Evolutionary conservation across 2,329 filamentous ascomycete species (phyloP).

Genomic region (Colletotrichum viniferum): DNA sequence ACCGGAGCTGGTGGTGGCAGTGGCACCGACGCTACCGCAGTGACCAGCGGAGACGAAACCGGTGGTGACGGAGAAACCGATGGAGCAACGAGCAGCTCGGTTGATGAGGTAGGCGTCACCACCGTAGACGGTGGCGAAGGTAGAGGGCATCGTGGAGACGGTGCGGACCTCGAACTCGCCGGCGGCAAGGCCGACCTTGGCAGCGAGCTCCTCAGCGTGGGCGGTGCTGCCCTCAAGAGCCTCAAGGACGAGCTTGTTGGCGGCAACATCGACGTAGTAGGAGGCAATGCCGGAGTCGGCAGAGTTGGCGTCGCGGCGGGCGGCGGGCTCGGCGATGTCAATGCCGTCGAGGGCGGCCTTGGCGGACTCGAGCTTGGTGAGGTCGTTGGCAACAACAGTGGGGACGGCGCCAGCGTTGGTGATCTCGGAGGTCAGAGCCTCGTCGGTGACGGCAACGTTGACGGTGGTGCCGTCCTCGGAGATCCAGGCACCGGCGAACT

Average conservation of each 20-base stretch:
- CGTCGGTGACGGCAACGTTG: slow-evolving; percentile 41
- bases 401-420: slow-evolving; percentile 38
- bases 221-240: slow-evolving; percentile 37
- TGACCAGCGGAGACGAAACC: slow-evolving; percentile 45
- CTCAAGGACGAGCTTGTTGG: slow-evolving; percentile 45
- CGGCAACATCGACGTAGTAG: slow-evolving; percentile 41
- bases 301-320: slow-evolving; percentile 27
- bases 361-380: slow-evolving; percentile 43
- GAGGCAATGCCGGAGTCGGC: slow-evolving; percentile 35
- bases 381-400: slow-evolving; percentile 34
- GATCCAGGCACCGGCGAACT: slow-evolving; percentile 44
- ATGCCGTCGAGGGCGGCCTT: slow-evolving; percentile 46
- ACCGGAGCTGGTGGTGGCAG: slow-evolving; percentile 36
- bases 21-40: slow-evolving; percentile 36
- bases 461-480: slow-evolving; percentile 35
- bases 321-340: slow-evolving; percentile 34
- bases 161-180: slow-evolving; percentile 40
- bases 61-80: slow-evolving; percentile 43
- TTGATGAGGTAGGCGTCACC: slow-evolving; percentile 43
- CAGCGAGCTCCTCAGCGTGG: slow-evolving; percentile 38
- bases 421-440: slow-evolving; percentile 37
- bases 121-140: slow-evolving; percentile 37
- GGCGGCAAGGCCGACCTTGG: slow-evolving; percentile 38
- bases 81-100: slow-evolving; percentile 36
- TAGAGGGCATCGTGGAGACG: slow-evolving; percentile 35